Evolutionary conservation across 305 asterid species (phyloP).

Genomic region (Caryopteris hybrid): DNA sequence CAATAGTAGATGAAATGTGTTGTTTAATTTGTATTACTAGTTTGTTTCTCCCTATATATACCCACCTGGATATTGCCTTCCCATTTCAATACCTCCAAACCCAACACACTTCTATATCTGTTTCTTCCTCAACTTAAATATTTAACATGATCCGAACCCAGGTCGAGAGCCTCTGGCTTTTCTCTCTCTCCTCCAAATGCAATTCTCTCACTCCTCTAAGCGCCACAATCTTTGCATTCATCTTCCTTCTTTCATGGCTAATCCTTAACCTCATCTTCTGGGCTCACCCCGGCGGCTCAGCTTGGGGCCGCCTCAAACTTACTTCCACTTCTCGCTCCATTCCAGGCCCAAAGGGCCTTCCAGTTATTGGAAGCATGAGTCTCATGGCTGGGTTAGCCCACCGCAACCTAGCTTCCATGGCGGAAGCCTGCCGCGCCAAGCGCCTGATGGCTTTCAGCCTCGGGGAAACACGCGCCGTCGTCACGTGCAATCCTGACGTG

Average conservation of each 20-base stretch:
- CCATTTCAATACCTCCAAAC: slow-evolving; percentile 5
- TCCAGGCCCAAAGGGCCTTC: slow-evolving; percentile 64
- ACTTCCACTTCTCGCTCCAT: slow-evolving; percentile 13
- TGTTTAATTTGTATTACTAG: too few relatives aligned
- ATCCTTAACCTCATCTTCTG: slow-evolving; percentile 46
- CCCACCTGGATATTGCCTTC: background rate
- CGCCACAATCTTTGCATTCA: slow-evolving; percentile 24
- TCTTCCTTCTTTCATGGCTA: slow-evolving; percentile 31
- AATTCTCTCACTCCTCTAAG: slow-evolving; percentile 30
- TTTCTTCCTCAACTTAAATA: background rate
- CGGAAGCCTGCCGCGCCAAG: slow-evolving; percentile 39
- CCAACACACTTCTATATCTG: background rate
- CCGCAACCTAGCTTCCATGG: slow-evolving; percentile 54
- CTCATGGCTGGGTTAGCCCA: slow-evolving; percentile 83
- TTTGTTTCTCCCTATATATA: slow-evolving; percentile 15
- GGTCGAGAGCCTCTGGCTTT: slow-evolving; percentile 50
- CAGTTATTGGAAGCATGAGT: slow-evolving; percentile 54
- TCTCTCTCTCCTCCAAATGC: slow-evolving; percentile 49
- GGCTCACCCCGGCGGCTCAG: slow-evolving; percentile 74
- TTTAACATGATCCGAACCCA: slow-evolving; percentile 30
- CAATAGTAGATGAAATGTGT: too few relatives aligned
- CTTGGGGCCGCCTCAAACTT: slow-evolving; percentile 56
- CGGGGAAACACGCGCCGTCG: slow-evolving; percentile 65
- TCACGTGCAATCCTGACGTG: slow-evolving; percentile 57
- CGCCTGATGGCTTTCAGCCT: slow-evolving; percentile 84